Evolutionary conservation across 2,329 filamentous ascomycete genomes (phyloP), one percentile per base, ranked within the genome.

Genomic region (Aureobasidium sp.): DNA sequence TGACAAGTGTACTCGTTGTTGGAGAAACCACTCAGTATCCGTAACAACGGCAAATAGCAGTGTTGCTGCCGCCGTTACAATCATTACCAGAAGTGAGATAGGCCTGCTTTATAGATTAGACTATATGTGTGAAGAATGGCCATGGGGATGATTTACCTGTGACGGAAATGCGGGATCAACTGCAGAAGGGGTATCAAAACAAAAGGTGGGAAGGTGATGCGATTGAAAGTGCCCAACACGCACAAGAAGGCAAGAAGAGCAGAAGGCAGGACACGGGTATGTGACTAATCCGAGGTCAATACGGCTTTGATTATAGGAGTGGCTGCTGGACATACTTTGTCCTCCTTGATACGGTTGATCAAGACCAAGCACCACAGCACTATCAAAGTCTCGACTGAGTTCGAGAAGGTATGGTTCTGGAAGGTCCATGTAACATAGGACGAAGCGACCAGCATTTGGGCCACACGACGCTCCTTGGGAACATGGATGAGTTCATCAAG

Each of bases 401-500:
- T 99, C 65, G 93, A 97, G 74, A 99, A 97, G 13, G 94, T 97
- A 76, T 99, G 94, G 21, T 91, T 94, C 76, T 99, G 94, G 77
- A 93, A 96, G 48, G 93, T 97, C 93, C 94, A 99, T 52, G 94
- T 99, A 68, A 97, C 93, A 76, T 97, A 99, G 30, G 91, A 97
- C 32, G 93, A 97, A 49, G 93, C 91, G 64, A 97, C 89, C 62
- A 99, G 81, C 49, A 95, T 80, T 48, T 95, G 84, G 10, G 91
- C 90, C 61, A 88, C 79, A 67, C 84, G 84, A 65, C 91, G 86
- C 69, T 83, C 78, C 63, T 86, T 86, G 65, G 86, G 86, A 42
- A 88, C 88, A 64, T 86, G 85, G 61, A 97, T 86, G 65, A 97
- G 81, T 74, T 99, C 94, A 78, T 96, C 86, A 63, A 99, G 84